phyloP scores from a whole-genome alignment of 2,329 filamentous ascomycete genomes.

The Curvularia sp. region DNA sequence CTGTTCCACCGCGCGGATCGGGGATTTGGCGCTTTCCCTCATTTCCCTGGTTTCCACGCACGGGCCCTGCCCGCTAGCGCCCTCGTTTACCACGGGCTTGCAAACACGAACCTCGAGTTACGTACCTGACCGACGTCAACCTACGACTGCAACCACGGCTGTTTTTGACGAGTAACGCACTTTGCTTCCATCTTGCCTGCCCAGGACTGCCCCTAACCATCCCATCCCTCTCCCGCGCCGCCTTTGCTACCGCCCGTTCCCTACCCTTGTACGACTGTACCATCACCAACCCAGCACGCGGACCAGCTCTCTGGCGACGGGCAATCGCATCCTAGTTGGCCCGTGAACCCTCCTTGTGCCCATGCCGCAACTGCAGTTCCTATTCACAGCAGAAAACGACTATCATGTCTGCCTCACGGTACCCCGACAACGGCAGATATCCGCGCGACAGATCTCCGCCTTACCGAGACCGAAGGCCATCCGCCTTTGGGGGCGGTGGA shows the following conservation, averaged over 20 bases:
- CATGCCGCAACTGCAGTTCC: slow-evolving; percentile 25
- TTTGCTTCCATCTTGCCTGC: neutral
- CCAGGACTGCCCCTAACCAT: slow-evolving; percentile 2
- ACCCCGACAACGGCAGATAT: slow-evolving; percentile 47
- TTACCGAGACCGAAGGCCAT: slow-evolving; percentile 71
- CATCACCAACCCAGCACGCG: slow-evolving; percentile 1
- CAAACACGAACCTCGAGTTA: slow-evolving; percentile 24
- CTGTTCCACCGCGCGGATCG: slow-evolving; percentile 36
- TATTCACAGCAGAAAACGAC: slow-evolving; percentile 9
- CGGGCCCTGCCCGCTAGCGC: slow-evolving; percentile 25
- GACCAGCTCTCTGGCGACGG: slow-evolving; percentile 3
- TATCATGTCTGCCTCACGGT: slow-evolving; percentile 47
- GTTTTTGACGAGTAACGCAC: slow-evolving; percentile 2
- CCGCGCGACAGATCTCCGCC: slow-evolving; percentile 55
- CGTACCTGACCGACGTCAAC: slow-evolving; percentile 20
- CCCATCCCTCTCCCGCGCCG: neutral
- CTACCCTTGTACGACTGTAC: slow-evolving; percentile 1
- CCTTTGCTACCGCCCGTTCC: neutral
- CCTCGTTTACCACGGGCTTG: slow-evolving; percentile 19
- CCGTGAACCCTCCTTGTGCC: slow-evolving; percentile 12
- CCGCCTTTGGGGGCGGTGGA: slow-evolving; percentile 64
- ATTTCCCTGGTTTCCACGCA: slow-evolving; percentile 23
- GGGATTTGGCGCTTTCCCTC: slow-evolving; percentile 29
- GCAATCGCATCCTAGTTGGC: slow-evolving; percentile 1
- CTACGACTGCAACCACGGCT: slow-evolving; percentile 7